Evolutionary conservation across 352 stramenopile species (phyloP).

Genomic region (Phytophthora lateralis): DNA sequence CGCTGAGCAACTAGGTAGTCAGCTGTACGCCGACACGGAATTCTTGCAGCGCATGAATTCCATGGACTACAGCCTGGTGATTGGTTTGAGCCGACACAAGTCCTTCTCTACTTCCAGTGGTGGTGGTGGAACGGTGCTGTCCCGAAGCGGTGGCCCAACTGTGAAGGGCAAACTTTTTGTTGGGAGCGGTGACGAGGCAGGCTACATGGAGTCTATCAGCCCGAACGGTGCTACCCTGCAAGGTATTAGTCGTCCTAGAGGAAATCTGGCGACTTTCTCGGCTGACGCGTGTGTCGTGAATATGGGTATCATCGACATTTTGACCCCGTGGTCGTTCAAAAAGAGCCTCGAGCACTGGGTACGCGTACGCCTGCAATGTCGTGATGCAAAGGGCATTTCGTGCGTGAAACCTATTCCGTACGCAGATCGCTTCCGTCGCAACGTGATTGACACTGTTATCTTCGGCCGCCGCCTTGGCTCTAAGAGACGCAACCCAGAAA

Average conservation of each 20-base stretch:
- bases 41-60: slow-evolving; percentile 96
- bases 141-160: slow-evolving; percentile 33
- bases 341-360: slow-evolving; percentile 93
- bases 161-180: slow-evolving; percentile 44
- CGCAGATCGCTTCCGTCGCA: slow-evolving; percentile 82
- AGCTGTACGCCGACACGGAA: slow-evolving; percentile 91
- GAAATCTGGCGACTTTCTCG: slow-evolving; percentile 50
- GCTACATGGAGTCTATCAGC: slow-evolving; percentile 66
- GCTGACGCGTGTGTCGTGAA: slow-evolving; percentile 87
- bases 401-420: slow-evolving; percentile 85
- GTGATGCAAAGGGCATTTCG: slow-evolving; percentile 79
- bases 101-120: slow-evolving; percentile 44
- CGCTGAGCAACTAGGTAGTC: slow-evolving; percentile 72
- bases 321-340: slow-evolving; percentile 94
- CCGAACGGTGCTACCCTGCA: slow-evolving; percentile 45
- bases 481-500: slow-evolving; percentile 35
- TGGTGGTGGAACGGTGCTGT: slow-evolving; percentile 36
- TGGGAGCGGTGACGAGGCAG: slow-evolving; percentile 42
- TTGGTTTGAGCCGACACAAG: slow-evolving; percentile 86
- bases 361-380: slow-evolving; percentile 80
- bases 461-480: slow-evolving; percentile 60
- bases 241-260: slow-evolving; percentile 28
- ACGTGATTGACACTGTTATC: slow-evolving; percentile 86
- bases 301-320: slow-evolving; percentile 98
- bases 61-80: slow-evolving; percentile 97